phyloP scores from a whole-genome alignment of 2,329 filamentous ascomycete species.

The Tolypocladium sp. region DNA sequence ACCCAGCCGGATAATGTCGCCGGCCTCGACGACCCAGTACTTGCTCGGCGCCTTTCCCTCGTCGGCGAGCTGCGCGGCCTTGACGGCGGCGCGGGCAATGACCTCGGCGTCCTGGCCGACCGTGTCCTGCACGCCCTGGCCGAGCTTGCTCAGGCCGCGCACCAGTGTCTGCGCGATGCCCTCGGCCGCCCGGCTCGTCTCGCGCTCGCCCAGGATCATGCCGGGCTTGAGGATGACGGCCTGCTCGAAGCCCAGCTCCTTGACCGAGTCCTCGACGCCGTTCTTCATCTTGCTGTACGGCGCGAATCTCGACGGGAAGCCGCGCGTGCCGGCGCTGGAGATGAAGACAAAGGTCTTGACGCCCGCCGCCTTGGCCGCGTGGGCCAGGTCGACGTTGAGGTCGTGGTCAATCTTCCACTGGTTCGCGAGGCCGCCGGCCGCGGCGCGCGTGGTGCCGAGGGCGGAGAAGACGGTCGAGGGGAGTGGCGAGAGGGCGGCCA shows the following conservation, averaged over 20 bases:
- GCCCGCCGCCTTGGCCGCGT: slow-evolving; percentile 63
- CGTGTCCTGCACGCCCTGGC: slow-evolving; percentile 47
- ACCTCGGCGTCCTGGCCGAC: slow-evolving; percentile 67
- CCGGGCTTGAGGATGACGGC: slow-evolving; percentile 69
- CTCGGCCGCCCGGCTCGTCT: slow-evolving; percentile 51
- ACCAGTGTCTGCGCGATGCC: slow-evolving; percentile 46
- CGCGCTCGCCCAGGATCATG: slow-evolving; percentile 62
- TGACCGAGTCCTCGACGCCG: slow-evolving; percentile 73
- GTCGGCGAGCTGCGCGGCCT: slow-evolving; percentile 47
- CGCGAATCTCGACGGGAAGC: slow-evolving; percentile 30
- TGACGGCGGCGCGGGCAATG: slow-evolving; percentile 60
- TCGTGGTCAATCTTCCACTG: slow-evolving; percentile 88
- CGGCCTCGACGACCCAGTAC: slow-evolving; percentile 50
- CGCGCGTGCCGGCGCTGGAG: slow-evolving; percentile 44
- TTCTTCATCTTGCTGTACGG: slow-evolving; percentile 66
- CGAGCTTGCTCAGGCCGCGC: slow-evolving; percentile 43
- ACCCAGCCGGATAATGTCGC: slow-evolving; percentile 61
- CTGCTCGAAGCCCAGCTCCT: slow-evolving; percentile 64
- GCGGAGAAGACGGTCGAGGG: slow-evolving; percentile 65
- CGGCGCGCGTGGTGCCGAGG: slow-evolving; percentile 69
- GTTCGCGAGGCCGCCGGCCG: slow-evolving; percentile 65
- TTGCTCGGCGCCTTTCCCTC: slow-evolving; percentile 50
- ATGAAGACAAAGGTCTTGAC: slow-evolving; percentile 70
- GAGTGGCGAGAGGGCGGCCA: slow-evolving; percentile 43
- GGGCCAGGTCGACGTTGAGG: slow-evolving; percentile 70